Conservation (phyloP, 768 basidiomycete genomes). For the Leccinellum luteum region DNA sequence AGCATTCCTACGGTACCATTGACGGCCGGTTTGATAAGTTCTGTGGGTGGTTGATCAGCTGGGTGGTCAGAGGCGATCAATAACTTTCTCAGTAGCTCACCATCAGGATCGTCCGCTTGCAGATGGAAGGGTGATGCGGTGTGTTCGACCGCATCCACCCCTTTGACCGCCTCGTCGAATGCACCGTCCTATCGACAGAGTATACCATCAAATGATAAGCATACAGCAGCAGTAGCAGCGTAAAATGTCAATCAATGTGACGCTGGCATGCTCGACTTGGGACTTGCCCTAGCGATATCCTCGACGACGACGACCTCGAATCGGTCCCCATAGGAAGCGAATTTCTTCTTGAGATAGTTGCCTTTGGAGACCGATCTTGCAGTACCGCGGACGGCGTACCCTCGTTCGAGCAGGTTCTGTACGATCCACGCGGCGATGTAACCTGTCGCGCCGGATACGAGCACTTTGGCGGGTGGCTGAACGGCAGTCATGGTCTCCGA, state of each 20-base stretch:
- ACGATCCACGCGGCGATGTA: neutral
- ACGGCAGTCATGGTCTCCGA: neutral
- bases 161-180: conserved; percentile 79
- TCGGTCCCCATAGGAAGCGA: neutral
- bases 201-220: neutral
- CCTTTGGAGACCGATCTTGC: neutral
- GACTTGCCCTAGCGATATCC: neutral
- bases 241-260: neutral
- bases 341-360: neutral
- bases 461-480: neutral
- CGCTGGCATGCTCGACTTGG: neutral
- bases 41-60: neutral
- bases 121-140: neutral
- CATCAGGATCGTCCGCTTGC: neutral
- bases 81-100: neutral
- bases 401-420: neutral
- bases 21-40: neutral
- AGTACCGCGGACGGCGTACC: neutral
- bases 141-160: conserved; percentile 52
- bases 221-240: neutral
- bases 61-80: neutral
- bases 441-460: neutral
- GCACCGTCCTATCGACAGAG: conserved; percentile 47
- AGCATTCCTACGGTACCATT: neutral
- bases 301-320: neutral